These are phyloP conservation scores for Closterium sp. DNA, from an alignment of 139 green algal species.

Conservation along the genomic window DNA sequence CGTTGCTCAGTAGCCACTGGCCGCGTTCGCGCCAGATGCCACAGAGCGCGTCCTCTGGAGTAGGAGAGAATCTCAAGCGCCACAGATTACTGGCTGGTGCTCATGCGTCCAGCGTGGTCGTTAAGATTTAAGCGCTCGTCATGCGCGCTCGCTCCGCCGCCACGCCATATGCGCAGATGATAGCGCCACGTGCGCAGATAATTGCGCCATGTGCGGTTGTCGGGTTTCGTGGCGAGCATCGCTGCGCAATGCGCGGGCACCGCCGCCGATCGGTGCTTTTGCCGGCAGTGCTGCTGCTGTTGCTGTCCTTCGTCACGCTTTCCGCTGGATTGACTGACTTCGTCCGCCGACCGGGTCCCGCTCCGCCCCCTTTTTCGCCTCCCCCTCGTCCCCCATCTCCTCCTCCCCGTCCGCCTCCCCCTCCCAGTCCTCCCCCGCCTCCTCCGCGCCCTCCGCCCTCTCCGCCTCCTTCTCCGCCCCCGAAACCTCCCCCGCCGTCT, in stretches of 20 bases:
- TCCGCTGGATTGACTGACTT: background rate
- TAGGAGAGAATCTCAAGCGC: no score
- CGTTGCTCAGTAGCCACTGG: no score
- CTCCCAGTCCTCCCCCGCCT: background rate
- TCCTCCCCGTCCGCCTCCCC: background rate
- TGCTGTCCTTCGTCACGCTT: background rate
- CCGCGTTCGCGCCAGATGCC: no score
- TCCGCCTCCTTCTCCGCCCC: background rate
- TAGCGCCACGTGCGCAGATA: background rate
- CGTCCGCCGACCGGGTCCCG: background rate
- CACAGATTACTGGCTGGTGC: background rate
- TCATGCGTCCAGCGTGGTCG: background rate
- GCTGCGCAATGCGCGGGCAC: background rate
- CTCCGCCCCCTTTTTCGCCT: background rate
- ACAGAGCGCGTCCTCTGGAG: no score
- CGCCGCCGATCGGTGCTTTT: background rate
- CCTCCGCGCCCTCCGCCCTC: background rate
- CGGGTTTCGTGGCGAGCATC: background rate
- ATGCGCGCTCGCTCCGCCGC: background rate
- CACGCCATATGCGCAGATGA: background rate
- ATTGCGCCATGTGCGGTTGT: background rate
- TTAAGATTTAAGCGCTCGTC: no score
- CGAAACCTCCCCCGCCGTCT: background rate
- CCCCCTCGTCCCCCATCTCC: background rate
- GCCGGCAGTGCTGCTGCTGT: background rate